Evolutionary conservation across 2,329 filamentous ascomycete genomes (phyloP), one percentile per base, ranked within the genome.

Genomic region (Fusarium secorum): DNA sequence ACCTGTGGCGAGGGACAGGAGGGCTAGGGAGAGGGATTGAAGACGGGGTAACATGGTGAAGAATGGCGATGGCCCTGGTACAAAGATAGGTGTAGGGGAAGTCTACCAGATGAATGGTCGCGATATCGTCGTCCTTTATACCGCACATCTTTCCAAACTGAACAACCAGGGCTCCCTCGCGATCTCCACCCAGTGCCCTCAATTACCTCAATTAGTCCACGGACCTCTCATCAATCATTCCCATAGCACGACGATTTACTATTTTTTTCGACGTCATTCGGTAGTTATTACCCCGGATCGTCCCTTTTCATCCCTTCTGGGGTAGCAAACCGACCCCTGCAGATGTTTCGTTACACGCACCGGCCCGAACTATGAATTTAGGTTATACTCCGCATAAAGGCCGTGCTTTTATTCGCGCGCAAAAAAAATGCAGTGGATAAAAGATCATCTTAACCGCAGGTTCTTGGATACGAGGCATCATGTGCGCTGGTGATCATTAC

Each of bases 211-310:
- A 45, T 42, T 38, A 53, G 35, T 33, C 39, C 26, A 55, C 59
- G 44, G 36, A 59, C 32, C 26, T 44, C 14, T 46, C 20, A 13
- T 36, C 26, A 18, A 17, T 15, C 11, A 36, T 54, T 24, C 54
- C 48, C 30, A 38, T 52, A n/a, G n/a, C n/a, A n/a, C n/a, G n/a
- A n/a, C n/a, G n/a, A 22, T 49, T 51, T 7, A 1, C 33, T 35
- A 3, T 20, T 17, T 26, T 51, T 24, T 14, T 17, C 38, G 15
- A 67, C 63, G 63, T 67, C 64, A 67, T 67, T 67, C 63, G 64
- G 64, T 32, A 67, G 36, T 67, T 67, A 49, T 32, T 51, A 35
- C 41, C 57, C 48, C 63, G 63, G 60, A 68, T 68, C 68, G n/a
- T n/a, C 68, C 41, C 3, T 36, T 53, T 20, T 4, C 33, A 22